phyloP scores from a whole-genome alignment of 2,329 filamentous ascomycete genomes.

The Plectosphaerella sp. region DNA sequence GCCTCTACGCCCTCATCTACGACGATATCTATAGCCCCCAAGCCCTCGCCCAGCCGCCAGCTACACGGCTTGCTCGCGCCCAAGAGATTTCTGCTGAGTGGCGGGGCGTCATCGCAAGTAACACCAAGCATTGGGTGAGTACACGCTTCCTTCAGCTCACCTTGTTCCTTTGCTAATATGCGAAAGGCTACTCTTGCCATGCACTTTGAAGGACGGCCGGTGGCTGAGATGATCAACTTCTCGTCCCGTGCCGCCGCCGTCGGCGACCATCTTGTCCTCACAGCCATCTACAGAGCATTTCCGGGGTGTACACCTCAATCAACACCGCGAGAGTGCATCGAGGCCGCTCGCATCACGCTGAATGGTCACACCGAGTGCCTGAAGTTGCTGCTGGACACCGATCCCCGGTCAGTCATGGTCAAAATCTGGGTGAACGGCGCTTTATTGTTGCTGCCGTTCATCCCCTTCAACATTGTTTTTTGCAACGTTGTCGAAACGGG shows the following conservation, averaged over 20 bases:
- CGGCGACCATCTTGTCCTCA: background rate
- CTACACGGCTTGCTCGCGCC: conserved; percentile 9
- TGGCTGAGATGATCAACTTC: background rate
- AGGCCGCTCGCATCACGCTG: background rate
- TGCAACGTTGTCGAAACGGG: conserved; percentile 28
- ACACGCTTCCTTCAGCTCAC: background rate
- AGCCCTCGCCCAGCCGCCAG: conserved; percentile 13
- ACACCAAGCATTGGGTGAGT: background rate
- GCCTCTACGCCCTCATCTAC: conserved; percentile 17
- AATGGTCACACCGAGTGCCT: background rate
- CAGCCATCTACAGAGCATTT: background rate
- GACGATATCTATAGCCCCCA: conserved; percentile 21
- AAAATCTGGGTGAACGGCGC: conserved; percentile 6
- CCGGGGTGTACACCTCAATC: background rate
- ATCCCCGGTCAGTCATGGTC: background rate
- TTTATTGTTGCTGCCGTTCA: conserved; percentile 14
- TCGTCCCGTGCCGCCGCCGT: background rate
- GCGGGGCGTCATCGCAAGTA: background rate
- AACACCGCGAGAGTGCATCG: background rate
- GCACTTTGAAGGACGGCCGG: background rate
- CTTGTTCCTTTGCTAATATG: background rate
- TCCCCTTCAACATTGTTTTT: conserved; percentile 19
- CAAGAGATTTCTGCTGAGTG: background rate
- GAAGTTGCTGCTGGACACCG: background rate
- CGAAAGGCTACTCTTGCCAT: background rate